Evolutionary conservation across 2,329 filamentous ascomycete genomes (phyloP).

Genomic region (Camillea tinctor): DNA sequence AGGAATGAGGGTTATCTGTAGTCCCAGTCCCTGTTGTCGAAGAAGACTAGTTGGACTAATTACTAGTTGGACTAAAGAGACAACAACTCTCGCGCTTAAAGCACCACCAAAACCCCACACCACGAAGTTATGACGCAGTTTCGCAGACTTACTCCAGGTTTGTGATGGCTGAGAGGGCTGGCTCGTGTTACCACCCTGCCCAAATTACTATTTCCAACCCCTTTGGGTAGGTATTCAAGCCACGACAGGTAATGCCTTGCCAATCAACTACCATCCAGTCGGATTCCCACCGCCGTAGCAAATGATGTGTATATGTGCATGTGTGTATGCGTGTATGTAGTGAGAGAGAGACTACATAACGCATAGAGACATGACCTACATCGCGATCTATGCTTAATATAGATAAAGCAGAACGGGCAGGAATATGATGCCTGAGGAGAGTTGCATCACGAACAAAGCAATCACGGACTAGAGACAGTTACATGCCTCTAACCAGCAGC

Average conservation of each 20-base stretch:
- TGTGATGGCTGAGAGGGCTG: neutral
- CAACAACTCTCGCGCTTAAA: neutral
- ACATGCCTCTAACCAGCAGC: neutral
- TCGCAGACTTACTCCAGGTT: neutral
- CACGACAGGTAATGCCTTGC: neutral
- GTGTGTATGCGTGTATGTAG: too few species aligned
- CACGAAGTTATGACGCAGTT: neutral
- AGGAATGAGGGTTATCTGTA: neutral
- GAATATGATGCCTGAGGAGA: neutral
- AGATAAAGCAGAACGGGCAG: constrained; percentile 1
- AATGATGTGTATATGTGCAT: neutral
- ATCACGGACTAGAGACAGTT: constrained; percentile 6
- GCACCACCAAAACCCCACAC: neutral
- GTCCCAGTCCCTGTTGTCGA: too few species aligned
- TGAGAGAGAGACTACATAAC: neutral
- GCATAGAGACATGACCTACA: constrained; percentile 1
- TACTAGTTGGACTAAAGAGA: neutral
- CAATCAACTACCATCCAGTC: constrained; percentile 2
- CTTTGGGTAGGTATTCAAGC: neutral
- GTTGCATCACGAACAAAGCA: neutral
- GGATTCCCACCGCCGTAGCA: constrained; percentile 1
- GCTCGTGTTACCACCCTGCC: neutral
- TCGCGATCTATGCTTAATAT: constrained; percentile 12
- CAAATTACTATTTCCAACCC: neutral
- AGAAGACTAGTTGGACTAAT: too few species aligned